A percentile compares a stretch with the other conserved stretches of the same genome.
Evolutionary conservation across 2,329 filamentous ascomycete species (phyloP).

Genomic region (Plectosphaerella cucumerina): DNA sequence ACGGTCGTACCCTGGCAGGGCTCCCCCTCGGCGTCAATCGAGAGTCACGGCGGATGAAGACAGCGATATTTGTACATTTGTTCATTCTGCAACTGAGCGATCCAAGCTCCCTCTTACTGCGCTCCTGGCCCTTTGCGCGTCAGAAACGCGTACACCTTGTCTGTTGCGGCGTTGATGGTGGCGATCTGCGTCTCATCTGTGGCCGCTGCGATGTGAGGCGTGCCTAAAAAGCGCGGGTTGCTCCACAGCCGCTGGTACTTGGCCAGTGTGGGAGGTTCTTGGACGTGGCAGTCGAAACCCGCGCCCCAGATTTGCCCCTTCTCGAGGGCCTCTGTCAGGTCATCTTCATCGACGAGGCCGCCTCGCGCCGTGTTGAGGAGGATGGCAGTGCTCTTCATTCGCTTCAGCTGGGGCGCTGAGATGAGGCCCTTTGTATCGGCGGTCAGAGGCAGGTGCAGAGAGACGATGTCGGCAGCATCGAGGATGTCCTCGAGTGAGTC

Average conservation of each 20-base stretch:
- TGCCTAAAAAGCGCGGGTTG: not conserved
- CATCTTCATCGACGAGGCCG: slow-evolving; percentile 25
- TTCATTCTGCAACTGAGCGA: no score
- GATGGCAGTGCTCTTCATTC: slow-evolving; percentile 23
- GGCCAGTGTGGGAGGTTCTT: slow-evolving; percentile 22
- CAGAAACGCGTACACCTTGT: slow-evolving; percentile 5
- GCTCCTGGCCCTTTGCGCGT: not conserved
- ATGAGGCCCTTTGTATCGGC: slow-evolving; percentile 24
- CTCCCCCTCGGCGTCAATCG: not conserved
- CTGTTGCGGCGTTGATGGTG: slow-evolving; percentile 5
- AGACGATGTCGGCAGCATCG: slow-evolving; percentile 24
- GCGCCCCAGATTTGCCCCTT: slow-evolving; percentile 22
- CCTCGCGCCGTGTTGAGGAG: slow-evolving; percentile 27
- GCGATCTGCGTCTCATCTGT: slow-evolving; percentile 5
- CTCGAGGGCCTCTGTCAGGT: slow-evolving; percentile 18
- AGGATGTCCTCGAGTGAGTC: slow-evolving; percentile 24
- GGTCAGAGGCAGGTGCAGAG: slow-evolving; percentile 26
- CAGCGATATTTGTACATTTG: no score
- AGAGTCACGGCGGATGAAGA: not conserved
- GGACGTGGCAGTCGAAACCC: slow-evolving; percentile 21
- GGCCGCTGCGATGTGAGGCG: slow-evolving; percentile 4
- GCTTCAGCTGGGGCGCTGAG: slow-evolving; percentile 15
- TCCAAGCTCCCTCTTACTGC: no score
- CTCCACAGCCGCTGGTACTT: slow-evolving; percentile 12
- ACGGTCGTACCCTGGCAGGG: not conserved